Evolutionary conservation across 768 basidiomycete species (phyloP).

Genomic region (Tylopilus balloui): DNA sequence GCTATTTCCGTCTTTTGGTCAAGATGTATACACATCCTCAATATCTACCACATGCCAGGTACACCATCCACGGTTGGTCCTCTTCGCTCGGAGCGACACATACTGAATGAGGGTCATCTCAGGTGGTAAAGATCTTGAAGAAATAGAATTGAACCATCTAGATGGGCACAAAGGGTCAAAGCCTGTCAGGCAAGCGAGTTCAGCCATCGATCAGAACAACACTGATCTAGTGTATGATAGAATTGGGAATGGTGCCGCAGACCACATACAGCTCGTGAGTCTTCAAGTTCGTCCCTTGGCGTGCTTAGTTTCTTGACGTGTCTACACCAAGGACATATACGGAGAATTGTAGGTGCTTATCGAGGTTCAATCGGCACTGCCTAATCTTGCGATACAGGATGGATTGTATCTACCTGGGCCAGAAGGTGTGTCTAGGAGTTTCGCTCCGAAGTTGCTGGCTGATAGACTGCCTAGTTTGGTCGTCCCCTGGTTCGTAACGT

Average conservation of each 20-base stretch:
- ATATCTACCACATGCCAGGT: constrained; percentile 32
- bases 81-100: background rate
- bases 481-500: constrained; percentile 58
- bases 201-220: background rate
- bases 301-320: background rate
- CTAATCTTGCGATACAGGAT: constrained; percentile 43
- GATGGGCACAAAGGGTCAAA: constrained; percentile 85
- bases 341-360: constrained; percentile 66
- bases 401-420: constrained; percentile 95
- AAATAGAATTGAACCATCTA: constrained; percentile 79
- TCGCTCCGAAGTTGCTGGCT: background rate
- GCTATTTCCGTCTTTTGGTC: background rate
- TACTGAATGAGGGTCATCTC: background rate
- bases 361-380: background rate
- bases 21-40: background rate
- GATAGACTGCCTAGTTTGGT: constrained; percentile 51
- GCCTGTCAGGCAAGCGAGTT: constrained; percentile 55
- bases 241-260: constrained; percentile 94
- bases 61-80: constrained; percentile 79
- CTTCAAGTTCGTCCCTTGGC: background rate
- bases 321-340: constrained; percentile 78
- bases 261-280: constrained; percentile 81
- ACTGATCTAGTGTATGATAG: constrained; percentile 26
- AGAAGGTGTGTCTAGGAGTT: constrained; percentile 58
- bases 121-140: constrained; percentile 78